phyloP scores from a whole-genome alignment of 768 basidiomycete species.

The Lactarius pseudohatsudake region DNA sequence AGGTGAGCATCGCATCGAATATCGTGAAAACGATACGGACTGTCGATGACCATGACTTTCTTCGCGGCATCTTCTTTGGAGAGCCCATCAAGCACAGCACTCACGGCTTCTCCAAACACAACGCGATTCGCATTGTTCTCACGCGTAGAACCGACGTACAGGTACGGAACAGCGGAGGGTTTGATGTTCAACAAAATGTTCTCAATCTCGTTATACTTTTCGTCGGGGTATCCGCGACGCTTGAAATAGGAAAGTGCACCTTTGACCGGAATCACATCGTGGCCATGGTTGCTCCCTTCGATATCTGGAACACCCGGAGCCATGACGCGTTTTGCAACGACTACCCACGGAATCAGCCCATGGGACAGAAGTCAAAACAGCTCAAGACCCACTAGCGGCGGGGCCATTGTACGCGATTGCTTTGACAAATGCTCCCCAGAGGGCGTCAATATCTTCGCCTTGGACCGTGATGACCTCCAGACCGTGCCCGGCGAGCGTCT shows the following conservation, averaged over 20 bases:
- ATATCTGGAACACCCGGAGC: slow-evolving; percentile 57
- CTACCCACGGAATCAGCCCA: slow-evolving; percentile 37
- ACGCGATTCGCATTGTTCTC: slow-evolving; percentile 80
- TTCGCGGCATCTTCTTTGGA: slow-evolving; percentile 72
- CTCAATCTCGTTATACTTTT: slow-evolving; percentile 38
- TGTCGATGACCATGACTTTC: slow-evolving; percentile 88
- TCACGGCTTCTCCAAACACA: slow-evolving; percentile 84
- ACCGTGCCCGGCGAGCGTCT: slow-evolving; percentile 80
- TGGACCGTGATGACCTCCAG: slow-evolving; percentile 70
- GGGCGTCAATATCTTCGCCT: slow-evolving; percentile 77
- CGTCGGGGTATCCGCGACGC: slow-evolving; percentile 54
- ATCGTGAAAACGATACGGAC: slow-evolving; percentile 41
- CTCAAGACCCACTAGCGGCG: slow-evolving; percentile 58
- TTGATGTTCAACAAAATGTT: slow-evolving; percentile 66
- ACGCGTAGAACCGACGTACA: slow-evolving; percentile 68
- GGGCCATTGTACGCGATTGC: slow-evolving; percentile 67
- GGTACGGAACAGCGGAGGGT: slow-evolving; percentile 52
- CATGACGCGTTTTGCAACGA: slow-evolving; percentile 61
- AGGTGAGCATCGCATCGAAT: slow-evolving; percentile 20
- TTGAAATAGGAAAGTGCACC: slow-evolving; percentile 74
- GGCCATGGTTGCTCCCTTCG: slow-evolving; percentile 76
- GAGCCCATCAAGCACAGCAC: slow-evolving; percentile 69
- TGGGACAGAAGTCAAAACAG: background rate
- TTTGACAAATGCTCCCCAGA: slow-evolving; percentile 65
- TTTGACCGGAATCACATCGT: slow-evolving; percentile 85